phyloP scores from a whole-genome alignment of 129 eudicot species.

The Chrysanthemum seticuspe region DNA sequence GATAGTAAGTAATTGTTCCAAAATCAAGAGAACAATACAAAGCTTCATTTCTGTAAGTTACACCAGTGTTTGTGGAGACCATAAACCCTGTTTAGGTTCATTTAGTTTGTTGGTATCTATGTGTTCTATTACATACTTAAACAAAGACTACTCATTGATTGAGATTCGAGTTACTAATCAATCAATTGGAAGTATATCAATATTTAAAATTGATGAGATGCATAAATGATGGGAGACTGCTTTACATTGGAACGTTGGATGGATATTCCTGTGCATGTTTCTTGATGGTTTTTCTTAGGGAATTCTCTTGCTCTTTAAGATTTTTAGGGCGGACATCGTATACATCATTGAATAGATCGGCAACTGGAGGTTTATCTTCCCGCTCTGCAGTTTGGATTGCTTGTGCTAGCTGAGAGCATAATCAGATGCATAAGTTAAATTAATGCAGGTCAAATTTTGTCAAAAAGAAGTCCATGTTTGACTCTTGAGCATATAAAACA shows the following conservation, averaged over 20 bases:
- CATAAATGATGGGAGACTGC: background rate
- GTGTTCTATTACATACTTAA: background rate
- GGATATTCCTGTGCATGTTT: conserved; percentile 55
- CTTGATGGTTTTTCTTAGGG: conserved; percentile 40
- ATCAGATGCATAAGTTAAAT: conserved; percentile 11
- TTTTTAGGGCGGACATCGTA: conserved; percentile 58
- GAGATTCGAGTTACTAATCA: background rate
- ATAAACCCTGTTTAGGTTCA: background rate
- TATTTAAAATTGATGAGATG: conserved; percentile 8
- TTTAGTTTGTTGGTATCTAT: no score
- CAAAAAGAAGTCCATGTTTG: background rate
- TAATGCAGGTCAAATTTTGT: background rate
- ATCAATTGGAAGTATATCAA: background rate
- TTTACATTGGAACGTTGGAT: conserved; percentile 32
- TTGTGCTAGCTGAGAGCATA: conserved; percentile 42
- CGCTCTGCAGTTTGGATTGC: conserved; percentile 81
- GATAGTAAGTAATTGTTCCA: no score
- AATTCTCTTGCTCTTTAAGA: conserved; percentile 61
- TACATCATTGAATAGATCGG: conserved; percentile 71
- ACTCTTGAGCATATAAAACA: background rate
- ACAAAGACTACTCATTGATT: background rate
- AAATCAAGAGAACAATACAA: no score
- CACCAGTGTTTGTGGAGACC: background rate
- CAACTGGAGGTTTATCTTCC: conserved; percentile 54
- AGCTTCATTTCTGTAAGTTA: background rate